These are phyloP conservation scores for Mucor plumbeus DNA, from an alignment of 371 early-diverging fungal genomes.

Conservation along the genomic window DNA sequence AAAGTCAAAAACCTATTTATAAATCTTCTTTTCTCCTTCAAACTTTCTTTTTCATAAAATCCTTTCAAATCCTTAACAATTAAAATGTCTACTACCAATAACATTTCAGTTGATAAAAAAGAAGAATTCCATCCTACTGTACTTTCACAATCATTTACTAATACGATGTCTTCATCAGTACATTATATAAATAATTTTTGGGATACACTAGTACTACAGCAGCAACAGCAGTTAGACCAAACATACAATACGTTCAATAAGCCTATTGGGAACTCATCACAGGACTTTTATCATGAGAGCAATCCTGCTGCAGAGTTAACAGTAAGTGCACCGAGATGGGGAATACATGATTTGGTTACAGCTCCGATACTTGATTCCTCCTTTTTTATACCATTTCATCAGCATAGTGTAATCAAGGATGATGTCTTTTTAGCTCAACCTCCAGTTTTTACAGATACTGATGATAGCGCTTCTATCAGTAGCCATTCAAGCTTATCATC, in stretches of 20 bases:
- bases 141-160: slow-evolving; percentile 23
- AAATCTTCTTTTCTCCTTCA: slow-evolving; percentile 17
- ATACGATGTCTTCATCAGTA: neutral
- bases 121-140: slow-evolving; percentile 14
- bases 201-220: slow-evolving; percentile 15
- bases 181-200: slow-evolving; percentile 14
- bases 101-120: slow-evolving; percentile 3
- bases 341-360: slow-evolving; percentile 28
- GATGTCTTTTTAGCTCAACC: slow-evolving; percentile 34
- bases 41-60: neutral
- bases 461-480: slow-evolving; percentile 34
- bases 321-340: slow-evolving; percentile 34
- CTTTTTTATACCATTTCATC: slow-evolving; percentile 19
- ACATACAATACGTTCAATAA: slow-evolving; percentile 16
- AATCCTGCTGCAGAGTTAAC: slow-evolving; percentile 25
- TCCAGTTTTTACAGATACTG: slow-evolving; percentile 17
- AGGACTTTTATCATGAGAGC: slow-evolving; percentile 32
- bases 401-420: slow-evolving; percentile 23
- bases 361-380: slow-evolving; percentile 29
- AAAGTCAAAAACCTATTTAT: slow-evolving; percentile 6
- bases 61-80: neutral
- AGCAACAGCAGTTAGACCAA: neutral
- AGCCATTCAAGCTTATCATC: slow-evolving; percentile 27
- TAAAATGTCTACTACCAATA: neutral
- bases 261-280: slow-evolving; percentile 32